Conservation (phyloP, 768 basidiomycete genomes). For the Panus rudis region DNA sequence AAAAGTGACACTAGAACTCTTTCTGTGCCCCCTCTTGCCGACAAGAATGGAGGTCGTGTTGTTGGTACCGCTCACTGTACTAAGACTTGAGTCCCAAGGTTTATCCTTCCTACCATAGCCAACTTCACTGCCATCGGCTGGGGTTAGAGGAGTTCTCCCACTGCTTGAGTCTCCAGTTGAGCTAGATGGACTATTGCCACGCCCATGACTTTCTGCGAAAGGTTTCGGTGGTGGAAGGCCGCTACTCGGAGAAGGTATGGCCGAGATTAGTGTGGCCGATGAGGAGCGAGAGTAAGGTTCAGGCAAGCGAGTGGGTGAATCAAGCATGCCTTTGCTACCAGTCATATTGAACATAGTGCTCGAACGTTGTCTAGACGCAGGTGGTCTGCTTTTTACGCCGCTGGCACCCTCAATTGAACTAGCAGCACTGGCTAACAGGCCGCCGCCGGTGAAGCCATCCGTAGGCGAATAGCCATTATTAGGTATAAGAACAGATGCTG, state of each 20-base stretch:
- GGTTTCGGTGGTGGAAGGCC: constrained; percentile 35
- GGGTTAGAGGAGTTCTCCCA: constrained; percentile 68
- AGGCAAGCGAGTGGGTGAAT: too few relatives aligned
- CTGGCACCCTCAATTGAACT: not conserved
- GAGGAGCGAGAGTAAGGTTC: not conserved
- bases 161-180: constrained; percentile 83
- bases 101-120: constrained; percentile 14
- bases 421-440: constrained; percentile 12
- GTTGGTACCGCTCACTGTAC: constrained; percentile 1
- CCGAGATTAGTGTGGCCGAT: not conserved
- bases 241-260: constrained; percentile 2
- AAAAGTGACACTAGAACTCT: constrained; percentile 65
- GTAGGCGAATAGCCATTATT: constrained; percentile 6
- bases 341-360: too few relatives aligned
- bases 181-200: constrained; percentile 69
- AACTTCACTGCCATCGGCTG: constrained; percentile 69
- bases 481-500: constrained; percentile 14
- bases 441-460: constrained; percentile 21
- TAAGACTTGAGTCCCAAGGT: too few relatives aligned
- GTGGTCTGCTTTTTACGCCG: not conserved
- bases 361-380: constrained; percentile 1
- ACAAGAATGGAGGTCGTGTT: constrained; percentile 12
- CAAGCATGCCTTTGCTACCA: too few relatives aligned
- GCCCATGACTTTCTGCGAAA: constrained; percentile 41
- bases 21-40: constrained; percentile 30